Evolutionary conservation across 305 asterid genomes (phyloP), one percentile per base, ranked within the genome.

Genomic region (Fraxinus greggii): DNA sequence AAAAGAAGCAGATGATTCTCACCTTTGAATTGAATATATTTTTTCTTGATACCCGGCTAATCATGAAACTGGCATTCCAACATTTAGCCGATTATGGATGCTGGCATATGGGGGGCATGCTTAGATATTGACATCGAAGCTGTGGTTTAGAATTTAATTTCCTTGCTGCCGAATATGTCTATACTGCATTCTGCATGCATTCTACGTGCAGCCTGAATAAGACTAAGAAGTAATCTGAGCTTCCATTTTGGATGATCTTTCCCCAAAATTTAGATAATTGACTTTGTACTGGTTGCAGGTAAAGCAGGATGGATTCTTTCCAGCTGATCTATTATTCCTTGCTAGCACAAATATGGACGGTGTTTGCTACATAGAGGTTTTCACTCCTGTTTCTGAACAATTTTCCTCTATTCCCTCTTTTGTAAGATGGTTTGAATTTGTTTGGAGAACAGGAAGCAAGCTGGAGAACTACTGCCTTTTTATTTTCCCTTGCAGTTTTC

Each of bases 301-400:
- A 79, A 92, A 90, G 79, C 99, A 97, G 88, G 99, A 97, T 84
- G 96, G 89, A 31, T 97, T 91, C 87, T 97, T 97, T 89, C 99
- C 99, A 67, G 99, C 98, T 70, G 99, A 97, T 88, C 75, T 95
- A 54, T 88, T 97, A 84, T 92, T 95, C 88, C 97, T 97, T 88
- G 98, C 97, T 80, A 90, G 98, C 91, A 93, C 98, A 67, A 97
- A 97, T 72, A 87, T 98, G 77, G 99, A 97, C 83, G 99, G 98
- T 76, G 94, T 95, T 87, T 97, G 98, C 88, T 97, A 97, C 83
- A 89, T 87, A 82, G 99, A 97, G 98, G 99, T 97, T 86, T 86
- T 84, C 84, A 76, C 81, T 75, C 77, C 72, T 85, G 83, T 85
- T 85, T 76, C 79, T 72, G 70, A 72, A 78, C 7, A 48, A 56